Base-by-base conservation (phyloP, 768 basidiomycete genomes). In the Candolleomyces eurysporus region DNA sequence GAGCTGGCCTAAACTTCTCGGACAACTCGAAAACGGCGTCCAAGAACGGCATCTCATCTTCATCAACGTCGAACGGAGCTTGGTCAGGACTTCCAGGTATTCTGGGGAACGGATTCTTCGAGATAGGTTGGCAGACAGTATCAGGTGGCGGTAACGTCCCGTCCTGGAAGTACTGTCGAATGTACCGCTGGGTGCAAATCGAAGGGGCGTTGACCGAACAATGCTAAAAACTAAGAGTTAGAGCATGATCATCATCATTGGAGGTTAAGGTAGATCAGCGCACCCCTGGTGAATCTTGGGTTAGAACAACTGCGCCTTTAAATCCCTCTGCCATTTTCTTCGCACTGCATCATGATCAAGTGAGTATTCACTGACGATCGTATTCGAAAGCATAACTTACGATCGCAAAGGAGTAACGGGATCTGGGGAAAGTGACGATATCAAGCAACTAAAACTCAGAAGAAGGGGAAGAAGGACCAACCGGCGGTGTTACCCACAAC, bases 281-380 rank as follows among this genome's bases (percentile, higher is more conserved):
- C 66, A 81, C 78, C 7, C 79, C 78, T 13, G 74, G 64, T 8
- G 76, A 77, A 26, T 79, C 75, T 60, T 80, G 78, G 7, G 76
- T 78, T 19, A 81, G 66, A 13, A 81, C 76, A 16, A 77, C 73
- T 3, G 78, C 76, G n/a, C 66, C 67, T 2, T 68, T 61, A 65
- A 79, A 80, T 7, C 72, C 72, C 50, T 66, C 61, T 0, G 76
- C 75, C 63, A 73, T 78, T 45, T 76, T 76, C 63, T 75, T 74
- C 2, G 79, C 79, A 13, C 80, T 81, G 62, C 1, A 48, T 6
- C 1, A 53, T 50, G 26, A 14, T 9, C 26, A 10, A 45, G 4
- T 16, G 36, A 30, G 17, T 31, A 13, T 5, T 30, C 3, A 6
- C 43, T 17, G 22, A 11, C 40, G 32, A 39, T 14, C 14, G 48